Evolutionary conservation across 441 rosid genomes (phyloP), one percentile per base, ranked within the genome.

Genomic region (Populus hybrid): DNA sequence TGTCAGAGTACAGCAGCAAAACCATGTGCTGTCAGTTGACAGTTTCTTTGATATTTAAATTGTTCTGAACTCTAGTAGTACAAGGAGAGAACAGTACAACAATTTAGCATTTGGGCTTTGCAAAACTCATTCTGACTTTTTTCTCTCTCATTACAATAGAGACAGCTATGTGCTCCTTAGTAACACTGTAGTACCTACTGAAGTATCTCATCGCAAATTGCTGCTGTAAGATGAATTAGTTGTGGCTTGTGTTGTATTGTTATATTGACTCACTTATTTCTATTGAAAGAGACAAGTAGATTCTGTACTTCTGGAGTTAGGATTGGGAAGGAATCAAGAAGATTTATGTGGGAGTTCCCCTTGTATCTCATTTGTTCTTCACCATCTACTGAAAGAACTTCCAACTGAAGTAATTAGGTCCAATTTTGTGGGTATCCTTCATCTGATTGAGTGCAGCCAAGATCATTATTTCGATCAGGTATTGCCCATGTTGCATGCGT

Each of bases 381-480:
- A 95, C 86, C 85, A 90, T 81, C 82, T 92, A 74, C 87, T 95
- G 68, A 92, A 90, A 85, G 92, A 91, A 84, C 93, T 95, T 86
- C 94, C 99, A 73, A 83, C 75, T 34, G 91, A 89, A 79, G 73
- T 90, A 73, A 87, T 95, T 80, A 85, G 84, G 84, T 84, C 86
- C 74, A 85, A 87, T 86, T 88, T 94, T 71, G 81, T 85, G 81
- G 90, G 87, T 74, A 88, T 95, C 74, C 85, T 92, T 82, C 83
- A 79, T 81, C 88, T 92, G 83, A 91, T 93, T 70, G 90, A 90
- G 83, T 81, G 84, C 86, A 91, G 90, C 89, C 80, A 82, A 78
- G 99, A 95, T 84, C 71, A 81, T 79, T 88, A 94, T 77, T 86
- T 86, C 57, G 89, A 91, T 84, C 96, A 93, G 98, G 98, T 92